Conservation (phyloP, 441 rosid genomes). For the Flueggea neowawraea region DNA sequence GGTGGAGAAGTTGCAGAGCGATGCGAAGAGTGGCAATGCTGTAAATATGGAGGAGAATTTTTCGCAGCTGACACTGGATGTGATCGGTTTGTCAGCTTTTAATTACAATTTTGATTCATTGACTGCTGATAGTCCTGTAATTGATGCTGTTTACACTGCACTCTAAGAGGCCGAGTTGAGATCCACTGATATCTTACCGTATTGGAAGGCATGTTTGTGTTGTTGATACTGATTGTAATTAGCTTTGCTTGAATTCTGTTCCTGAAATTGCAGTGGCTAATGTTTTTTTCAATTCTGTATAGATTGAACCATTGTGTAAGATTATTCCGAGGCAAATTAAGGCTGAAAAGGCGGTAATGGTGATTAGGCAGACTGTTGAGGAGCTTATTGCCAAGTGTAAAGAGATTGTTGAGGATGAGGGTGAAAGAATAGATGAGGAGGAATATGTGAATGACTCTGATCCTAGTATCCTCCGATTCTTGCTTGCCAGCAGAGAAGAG, state of each 20-base stretch:
- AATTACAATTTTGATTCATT: constrained; percentile 85
- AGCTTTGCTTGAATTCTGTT: neutral
- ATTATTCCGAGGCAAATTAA: constrained; percentile 87
- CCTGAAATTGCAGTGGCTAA: neutral
- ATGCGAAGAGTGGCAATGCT: constrained; percentile 56
- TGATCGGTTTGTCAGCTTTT: constrained; percentile 77
- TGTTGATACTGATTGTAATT: too few species aligned
- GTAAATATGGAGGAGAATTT: constrained; percentile 94
- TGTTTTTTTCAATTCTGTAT: constrained; percentile 1
- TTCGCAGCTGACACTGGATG: constrained; percentile 86
- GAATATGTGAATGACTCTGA: constrained; percentile 90
- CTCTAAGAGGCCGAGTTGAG: constrained; percentile 94
- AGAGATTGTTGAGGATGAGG: constrained; percentile 88
- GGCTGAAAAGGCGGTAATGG: constrained; percentile 75
- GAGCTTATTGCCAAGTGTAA: constrained; percentile 78
- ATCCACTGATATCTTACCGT: constrained; percentile 85
- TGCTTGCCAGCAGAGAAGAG: constrained; percentile 84
- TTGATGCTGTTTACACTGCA: constrained; percentile 89
- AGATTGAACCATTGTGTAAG: constrained; percentile 75
- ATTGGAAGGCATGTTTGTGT: constrained; percentile 64
- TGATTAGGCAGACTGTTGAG: constrained; percentile 77
- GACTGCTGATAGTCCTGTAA: constrained; percentile 81
- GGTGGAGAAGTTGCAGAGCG: constrained; percentile 75
- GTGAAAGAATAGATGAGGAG: constrained; percentile 79
- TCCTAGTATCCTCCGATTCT: constrained; percentile 89